Evolutionary conservation across 164 flowering plant genomes (phyloP).

Genomic region (Dillenia suffruticosa): DNA sequence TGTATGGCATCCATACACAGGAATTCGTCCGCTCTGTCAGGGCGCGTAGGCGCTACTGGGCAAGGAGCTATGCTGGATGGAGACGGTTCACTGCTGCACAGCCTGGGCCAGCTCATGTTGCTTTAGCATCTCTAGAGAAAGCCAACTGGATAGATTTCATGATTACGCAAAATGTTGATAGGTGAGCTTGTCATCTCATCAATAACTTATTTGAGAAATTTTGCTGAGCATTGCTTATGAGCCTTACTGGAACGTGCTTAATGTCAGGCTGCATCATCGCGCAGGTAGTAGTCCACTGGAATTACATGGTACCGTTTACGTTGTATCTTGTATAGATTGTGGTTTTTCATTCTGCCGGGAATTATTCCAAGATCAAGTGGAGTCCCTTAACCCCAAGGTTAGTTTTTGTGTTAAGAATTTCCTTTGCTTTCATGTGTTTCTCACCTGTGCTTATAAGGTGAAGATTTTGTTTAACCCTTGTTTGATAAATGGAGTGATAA

Average conservation of each 20-base stretch:
- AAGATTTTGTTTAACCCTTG: too few species aligned
- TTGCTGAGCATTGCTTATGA: background rate
- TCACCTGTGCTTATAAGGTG: too few species aligned
- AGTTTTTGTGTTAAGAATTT: background rate
- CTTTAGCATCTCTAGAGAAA: slow-evolving; percentile 85
- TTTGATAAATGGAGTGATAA: too few species aligned
- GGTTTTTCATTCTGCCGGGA: slow-evolving; percentile 59
- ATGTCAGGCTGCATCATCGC: slow-evolving; percentile 86
- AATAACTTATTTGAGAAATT: slow-evolving; percentile 5
- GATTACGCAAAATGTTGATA: slow-evolving; percentile 96
- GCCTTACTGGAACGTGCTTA: slow-evolving; percentile 2
- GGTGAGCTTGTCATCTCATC: slow-evolving; percentile 29
- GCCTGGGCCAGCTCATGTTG: slow-evolving; percentile 74
- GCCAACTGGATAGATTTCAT: slow-evolving; percentile 64
- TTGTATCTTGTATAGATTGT: slow-evolving; percentile 77
- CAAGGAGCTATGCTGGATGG: slow-evolving; percentile 99
- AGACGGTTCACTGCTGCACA: slow-evolving; percentile 69
- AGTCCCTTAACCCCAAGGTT: slow-evolving; percentile 91
- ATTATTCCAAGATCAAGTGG: slow-evolving; percentile 76
- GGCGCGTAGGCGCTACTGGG: slow-evolving; percentile 96
- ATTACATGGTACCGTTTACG: slow-evolving; percentile 90
- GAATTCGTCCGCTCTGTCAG: slow-evolving; percentile 77
- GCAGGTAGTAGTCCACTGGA: slow-evolving; percentile 95
- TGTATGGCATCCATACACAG: slow-evolving; percentile 21
- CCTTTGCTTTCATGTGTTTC: too few species aligned